phyloP scores from a whole-genome alignment of 768 basidiomycete genomes.

The Lactarius hengduanensis region DNA sequence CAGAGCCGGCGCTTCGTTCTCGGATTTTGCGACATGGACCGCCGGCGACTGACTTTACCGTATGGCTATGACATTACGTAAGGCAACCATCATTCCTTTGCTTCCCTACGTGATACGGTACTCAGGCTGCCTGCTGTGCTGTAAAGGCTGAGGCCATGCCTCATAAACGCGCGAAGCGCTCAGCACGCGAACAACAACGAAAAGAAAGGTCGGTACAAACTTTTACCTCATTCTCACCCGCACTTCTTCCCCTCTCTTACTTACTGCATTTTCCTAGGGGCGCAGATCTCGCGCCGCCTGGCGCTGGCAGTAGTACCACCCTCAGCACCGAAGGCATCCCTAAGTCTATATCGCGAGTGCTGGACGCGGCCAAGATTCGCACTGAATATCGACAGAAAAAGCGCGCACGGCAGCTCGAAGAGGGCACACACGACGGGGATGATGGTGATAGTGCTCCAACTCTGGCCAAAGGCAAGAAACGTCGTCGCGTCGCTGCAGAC shows the following conservation, averaged over 20 bases:
- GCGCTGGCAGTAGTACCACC: neutral
- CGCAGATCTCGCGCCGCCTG: constrained; percentile 30
- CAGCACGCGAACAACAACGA: constrained; percentile 34
- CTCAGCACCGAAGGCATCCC: constrained; percentile 61
- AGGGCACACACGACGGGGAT: constrained; percentile 37
- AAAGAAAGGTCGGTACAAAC: constrained; percentile 32
- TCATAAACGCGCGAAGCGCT: constrained; percentile 32
- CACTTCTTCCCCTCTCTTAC: neutral
- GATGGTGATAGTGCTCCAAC: neutral
- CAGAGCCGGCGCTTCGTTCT: no score
- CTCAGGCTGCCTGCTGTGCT: no score
- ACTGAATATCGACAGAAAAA: constrained; percentile 47
- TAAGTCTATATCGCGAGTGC: constrained; percentile 62
- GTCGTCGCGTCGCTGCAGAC: constrained; percentile 25
- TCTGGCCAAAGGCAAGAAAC: constrained; percentile 24
- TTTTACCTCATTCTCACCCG: neutral
- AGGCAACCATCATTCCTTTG: no score
- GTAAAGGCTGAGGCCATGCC: no score
- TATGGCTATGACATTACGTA: no score
- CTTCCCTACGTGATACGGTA: no score
- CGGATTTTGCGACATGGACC: no score
- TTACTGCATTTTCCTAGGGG: constrained; percentile 26
- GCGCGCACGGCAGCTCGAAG: constrained; percentile 33
- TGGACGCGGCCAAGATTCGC: constrained; percentile 61
- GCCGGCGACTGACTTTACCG: no score